Percentiles rank a stretch among this genome's conserved stretches.
These are phyloP conservation scores for Talaromyces sp. DNA, from an alignment of 2,329 filamentous ascomycete species.

Conservation along the genomic window DNA sequence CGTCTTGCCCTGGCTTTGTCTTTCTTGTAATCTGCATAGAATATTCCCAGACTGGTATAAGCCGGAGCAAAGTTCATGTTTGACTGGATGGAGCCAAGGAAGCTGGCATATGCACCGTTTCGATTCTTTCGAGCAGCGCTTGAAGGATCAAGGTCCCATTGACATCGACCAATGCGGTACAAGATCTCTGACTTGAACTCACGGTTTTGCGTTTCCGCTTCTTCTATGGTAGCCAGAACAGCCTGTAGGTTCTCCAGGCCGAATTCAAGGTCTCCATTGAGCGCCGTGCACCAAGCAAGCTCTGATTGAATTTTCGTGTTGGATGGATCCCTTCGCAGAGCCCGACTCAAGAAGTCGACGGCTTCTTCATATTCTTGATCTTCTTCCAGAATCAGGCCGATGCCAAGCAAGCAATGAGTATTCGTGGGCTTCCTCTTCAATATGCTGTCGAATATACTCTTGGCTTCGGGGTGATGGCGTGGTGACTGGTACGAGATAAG, in stretches of 20 bases:
- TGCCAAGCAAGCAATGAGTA: slow-evolving; percentile 76
- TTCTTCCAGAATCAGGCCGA: slow-evolving; percentile 88
- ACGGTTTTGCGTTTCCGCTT: slow-evolving; percentile 53
- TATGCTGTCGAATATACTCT: slow-evolving; percentile 75
- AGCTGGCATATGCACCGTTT: slow-evolving; percentile 74
- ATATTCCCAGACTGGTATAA: slow-evolving; percentile 85
- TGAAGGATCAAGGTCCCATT: slow-evolving; percentile 78
- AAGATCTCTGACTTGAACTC: slow-evolving; percentile 80
- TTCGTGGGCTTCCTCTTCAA: slow-evolving; percentile 68
- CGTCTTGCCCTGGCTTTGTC: slow-evolving; percentile 82
- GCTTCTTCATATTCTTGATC: slow-evolving; percentile 83
- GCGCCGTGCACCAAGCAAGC: slow-evolving; percentile 84
- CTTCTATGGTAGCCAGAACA: slow-evolving; percentile 60
- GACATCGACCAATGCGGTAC: slow-evolving; percentile 78
- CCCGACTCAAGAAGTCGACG: slow-evolving; percentile 71
- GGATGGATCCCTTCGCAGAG: slow-evolving; percentile 62
- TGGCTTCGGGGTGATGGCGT: slow-evolving; percentile 82
- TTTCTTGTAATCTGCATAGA: slow-evolving; percentile 83
- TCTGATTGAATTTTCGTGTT: slow-evolving; percentile 80
- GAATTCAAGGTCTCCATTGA: slow-evolving; percentile 66
- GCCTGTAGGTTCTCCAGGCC: slow-evolving; percentile 65
- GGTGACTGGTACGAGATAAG: slow-evolving; percentile 87
- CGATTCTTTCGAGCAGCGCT: slow-evolving; percentile 71
- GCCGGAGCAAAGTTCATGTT: slow-evolving; percentile 84
- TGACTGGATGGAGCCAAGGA: slow-evolving; percentile 75